phyloP scores from a whole-genome alignment of 257 asterid species.

The Penstemon eatonii region DNA sequence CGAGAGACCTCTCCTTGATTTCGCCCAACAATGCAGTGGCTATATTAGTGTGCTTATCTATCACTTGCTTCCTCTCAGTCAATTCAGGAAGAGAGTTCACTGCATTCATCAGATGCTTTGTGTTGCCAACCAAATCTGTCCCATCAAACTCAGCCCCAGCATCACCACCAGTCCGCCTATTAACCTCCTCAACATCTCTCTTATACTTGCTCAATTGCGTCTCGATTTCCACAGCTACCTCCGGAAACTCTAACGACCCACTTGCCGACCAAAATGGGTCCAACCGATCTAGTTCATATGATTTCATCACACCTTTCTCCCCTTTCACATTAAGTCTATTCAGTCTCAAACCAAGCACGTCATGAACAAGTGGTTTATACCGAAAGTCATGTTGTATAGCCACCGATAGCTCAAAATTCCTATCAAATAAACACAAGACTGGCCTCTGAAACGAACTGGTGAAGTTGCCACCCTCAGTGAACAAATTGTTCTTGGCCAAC shows the following conservation, averaged over 20 bases:
- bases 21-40: conserved; percentile 76
- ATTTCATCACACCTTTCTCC: conserved; percentile 85
- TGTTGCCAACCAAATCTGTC: conserved; percentile 80
- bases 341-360: conserved; percentile 89
- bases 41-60: conserved; percentile 75
- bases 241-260: conserved; percentile 86
- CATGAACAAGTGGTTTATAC: conserved; percentile 95
- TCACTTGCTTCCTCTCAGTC: neutral
- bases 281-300: conserved; percentile 69
- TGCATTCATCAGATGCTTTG: conserved; percentile 92
- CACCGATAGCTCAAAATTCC: conserved; percentile 89
- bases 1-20: conserved; percentile 74
- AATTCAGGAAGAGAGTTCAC: conserved; percentile 88
- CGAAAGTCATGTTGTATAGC: conserved; percentile 93
- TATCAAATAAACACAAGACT: conserved; percentile 78
- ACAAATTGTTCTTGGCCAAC: conserved; percentile 81
- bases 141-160: conserved; percentile 88
- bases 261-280: conserved; percentile 92
- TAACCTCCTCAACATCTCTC: conserved; percentile 89
- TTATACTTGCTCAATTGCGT: conserved; percentile 79
- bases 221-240: conserved; percentile 87
- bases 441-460: conserved; percentile 92
- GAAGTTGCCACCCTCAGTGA: conserved; percentile 75
- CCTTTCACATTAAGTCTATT: conserved; percentile 83
- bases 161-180: conserved; percentile 81